Conservation (phyloP, 2,329 filamentous ascomycete species). For the Fusarium sp. region DNA sequence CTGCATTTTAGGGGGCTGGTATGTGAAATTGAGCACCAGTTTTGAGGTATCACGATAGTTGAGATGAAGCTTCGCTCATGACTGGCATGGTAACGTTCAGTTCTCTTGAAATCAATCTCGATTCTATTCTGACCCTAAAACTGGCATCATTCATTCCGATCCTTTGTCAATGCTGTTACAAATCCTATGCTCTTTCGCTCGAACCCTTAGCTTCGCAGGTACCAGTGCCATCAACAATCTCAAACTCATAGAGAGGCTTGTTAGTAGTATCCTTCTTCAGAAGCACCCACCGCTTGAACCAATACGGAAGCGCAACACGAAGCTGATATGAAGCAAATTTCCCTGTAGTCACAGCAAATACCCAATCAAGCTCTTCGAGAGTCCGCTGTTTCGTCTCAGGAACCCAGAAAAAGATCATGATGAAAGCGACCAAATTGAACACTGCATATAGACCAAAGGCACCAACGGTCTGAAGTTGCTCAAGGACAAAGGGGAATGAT, state of each 20-base stretch:
- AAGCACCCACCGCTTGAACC: slow-evolving; percentile 47
- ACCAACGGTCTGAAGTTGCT: slow-evolving; percentile 50
- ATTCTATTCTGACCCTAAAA: neutral
- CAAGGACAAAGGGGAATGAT: slow-evolving; percentile 60
- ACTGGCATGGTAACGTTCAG: neutral
- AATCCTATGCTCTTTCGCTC: neutral
- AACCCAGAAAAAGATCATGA: slow-evolving; percentile 72
- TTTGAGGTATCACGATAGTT: neutral
- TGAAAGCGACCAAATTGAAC: slow-evolving; percentile 68
- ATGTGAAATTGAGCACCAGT: neutral
- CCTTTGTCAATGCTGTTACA: neutral
- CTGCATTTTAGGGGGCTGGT: neutral
- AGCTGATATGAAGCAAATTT: slow-evolving; percentile 51
- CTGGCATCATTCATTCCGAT: too few species aligned
- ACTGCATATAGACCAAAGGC: slow-evolving; percentile 71
- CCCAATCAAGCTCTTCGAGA: slow-evolving; percentile 55
- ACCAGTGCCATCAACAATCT: neutral
- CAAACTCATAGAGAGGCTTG: slow-evolving; percentile 47
- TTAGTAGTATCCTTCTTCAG: slow-evolving; percentile 44
- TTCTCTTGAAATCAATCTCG: neutral
- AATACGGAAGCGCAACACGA: slow-evolving; percentile 50
- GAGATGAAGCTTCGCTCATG: neutral
- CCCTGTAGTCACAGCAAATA: slow-evolving; percentile 52
- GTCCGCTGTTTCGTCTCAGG: slow-evolving; percentile 63
- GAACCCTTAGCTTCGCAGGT: neutral